Evolutionary conservation across 805 yeast species (phyloP), one percentile per base, ranked within the genome.

Genomic region (Starmerella tilneyi): DNA sequence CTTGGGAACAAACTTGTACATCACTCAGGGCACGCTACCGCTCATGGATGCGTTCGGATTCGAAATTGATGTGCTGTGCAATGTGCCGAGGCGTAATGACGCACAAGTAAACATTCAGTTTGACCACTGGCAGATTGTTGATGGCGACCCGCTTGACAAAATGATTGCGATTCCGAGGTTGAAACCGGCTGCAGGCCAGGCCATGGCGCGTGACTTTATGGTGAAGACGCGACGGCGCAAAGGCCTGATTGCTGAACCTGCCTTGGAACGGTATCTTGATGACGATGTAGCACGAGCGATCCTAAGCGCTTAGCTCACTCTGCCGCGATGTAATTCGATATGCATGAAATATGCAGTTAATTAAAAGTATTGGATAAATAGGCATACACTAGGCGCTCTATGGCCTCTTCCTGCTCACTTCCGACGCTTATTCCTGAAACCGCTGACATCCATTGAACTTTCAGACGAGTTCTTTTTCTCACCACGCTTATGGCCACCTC

Each of bases 1-100:
- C 19, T 78, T 77, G 0, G 96, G 84, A 0, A 79, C 97, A 0
- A 81, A 75, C 11, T 62, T 89, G 9, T 75, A 69, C 55, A 70
- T 67, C 47, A 65, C 85, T 0, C 64, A 64, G 31, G 95, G 88
- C 0, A 63, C 61, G 24, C 65, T 92, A 0, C 98, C 98, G 0
- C 92, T 84, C 1, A 82, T 92, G 38, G 98, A 92, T 52, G 81
- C 96, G 2, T 67, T 81, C 44, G 98, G 97, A 0, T 69, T 92
- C 38, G 96, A 84, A 57, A 77, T 94, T 0, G 98, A 92, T 60
- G 64, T 92, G 26, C 64, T 39, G 17, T 49, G 53, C 20, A 53
- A 95, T 50, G 62, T 84, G 11, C 73, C 78, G 11, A 78, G 94
- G 0, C 78, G 76, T 50, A 96, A 96, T 4, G 80, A 75, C 55